Base-by-base conservation (phyloP, 495 filamentous ascomycete genomes). In the Pyronema domesticum region DNA sequence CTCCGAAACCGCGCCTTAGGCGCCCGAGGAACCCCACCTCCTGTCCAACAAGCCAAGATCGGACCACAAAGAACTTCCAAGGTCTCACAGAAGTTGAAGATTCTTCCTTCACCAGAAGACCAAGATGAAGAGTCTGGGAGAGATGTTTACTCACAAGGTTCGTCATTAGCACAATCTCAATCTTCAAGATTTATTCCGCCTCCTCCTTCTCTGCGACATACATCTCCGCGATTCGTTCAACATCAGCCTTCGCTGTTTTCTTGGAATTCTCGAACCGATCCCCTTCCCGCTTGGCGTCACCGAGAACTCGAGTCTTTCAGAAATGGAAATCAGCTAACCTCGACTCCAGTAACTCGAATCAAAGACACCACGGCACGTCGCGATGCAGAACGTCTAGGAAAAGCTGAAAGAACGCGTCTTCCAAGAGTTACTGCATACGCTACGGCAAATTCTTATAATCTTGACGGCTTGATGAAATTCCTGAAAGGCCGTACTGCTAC, bases 391-490 rank as follows among this genome's bases (percentile, higher is more conserved):
- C 72, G 88, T 53, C 69, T 98, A 19, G 93, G 93, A 36, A 96
- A 95, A 62, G 89, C 88, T 37, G 91, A 98, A 64, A 76, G 91
- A 39, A 83, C 87, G 51, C 75, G 79, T 56, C 70, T 98, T 46
- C 91, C 91, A 2, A 72, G 91, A 52, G 91, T 98, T 3, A 95
- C 91, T 19, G 91, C 91, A 14, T 96, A 95, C 69, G 95, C 89
- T 61, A 96, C 93, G 0, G 86, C 93, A 23, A 85, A 84, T 66
- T 82, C 78, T 10, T 95, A 95, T 64, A 80, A 86, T 56, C 77
- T 94, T 68, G 89, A 95, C 6, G 81, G 80, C 4, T 71, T 95
- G 42, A 82, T 94, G 76, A 77, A 80, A 53, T 96, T 86, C 62
- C 70, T 98, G 34, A 98, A 96, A 68, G 83, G 85, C 8, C 74